Evolutionary conservation across 2,329 filamentous ascomycete species (phyloP), one percentile per base, ranked within the genome.

Genomic region (Diplodia intermedia): DNA sequence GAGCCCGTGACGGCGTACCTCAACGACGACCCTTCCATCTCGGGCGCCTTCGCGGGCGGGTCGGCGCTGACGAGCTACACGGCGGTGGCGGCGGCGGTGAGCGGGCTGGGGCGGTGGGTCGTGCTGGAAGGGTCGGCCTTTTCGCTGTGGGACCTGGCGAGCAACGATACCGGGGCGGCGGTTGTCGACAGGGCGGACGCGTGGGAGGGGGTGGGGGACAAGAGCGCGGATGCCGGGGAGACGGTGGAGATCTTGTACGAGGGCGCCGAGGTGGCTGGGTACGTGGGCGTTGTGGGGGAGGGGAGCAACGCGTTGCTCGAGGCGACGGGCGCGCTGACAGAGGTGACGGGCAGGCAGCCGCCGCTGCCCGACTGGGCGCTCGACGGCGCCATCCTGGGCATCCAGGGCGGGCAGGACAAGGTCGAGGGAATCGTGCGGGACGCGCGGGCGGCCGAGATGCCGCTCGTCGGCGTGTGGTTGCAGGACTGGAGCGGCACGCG

Each of bases 401-500:
- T 79, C 50, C 77, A 79, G 69, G 77, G 77, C 40, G 77, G 77
- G 1, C 75, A 79, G 67, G 69, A 70, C 18, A 79, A 79, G 71
- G 77, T 79, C 31, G 74, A 77, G 38, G 54, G 69, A 0, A 78
- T 79, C 53, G 74, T 79, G n/a, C 55, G 75, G 36, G 70, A 75
- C 55, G 77, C 77, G 12, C 67, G 77, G 1, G 66, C 73, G 12
- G 67, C 73, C 18, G 70, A 70, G 9, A 76, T 75, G 53, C 77
- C 77, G 4, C 74, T 79, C 56, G 77, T 76, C 9, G 75, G 71
- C 23, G 77, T 79, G 4, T 79, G 77, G 77, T 71, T 79, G 18
- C 77, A 79, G 66, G 77, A 79, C 67, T 79, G 77, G 78, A 75
- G 71, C 40, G 77, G 77, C 1, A 79, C 77, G 9, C 76, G 78